Conservation (phyloP, 805 yeast genomes). For the Hanseniaspora vineae region DNA sequence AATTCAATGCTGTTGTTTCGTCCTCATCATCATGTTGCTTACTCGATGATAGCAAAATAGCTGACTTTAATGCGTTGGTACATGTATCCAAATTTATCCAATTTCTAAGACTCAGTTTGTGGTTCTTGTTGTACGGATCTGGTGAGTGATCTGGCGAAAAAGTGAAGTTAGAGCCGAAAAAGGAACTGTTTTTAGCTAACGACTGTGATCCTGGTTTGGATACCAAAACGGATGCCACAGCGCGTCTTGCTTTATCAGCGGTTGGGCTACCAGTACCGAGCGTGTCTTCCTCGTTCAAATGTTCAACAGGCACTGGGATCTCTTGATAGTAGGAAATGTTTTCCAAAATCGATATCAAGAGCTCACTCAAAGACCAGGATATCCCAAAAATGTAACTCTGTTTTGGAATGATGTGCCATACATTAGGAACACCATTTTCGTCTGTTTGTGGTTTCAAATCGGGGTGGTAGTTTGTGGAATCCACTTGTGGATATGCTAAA, state of each 20-base stretch:
- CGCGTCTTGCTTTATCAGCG: not conserved
- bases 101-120: not conserved
- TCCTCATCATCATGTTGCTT: not conserved
- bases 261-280: not conserved
- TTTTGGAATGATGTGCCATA: constrained; percentile 30
- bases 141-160: not conserved
- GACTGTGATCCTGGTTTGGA: too few species aligned
- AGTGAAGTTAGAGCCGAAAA: too few species aligned
- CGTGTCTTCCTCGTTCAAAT: not conserved
- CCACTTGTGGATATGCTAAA: constrained; percentile 29
- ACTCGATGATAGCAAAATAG: not conserved
- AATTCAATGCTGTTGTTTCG: not conserved
- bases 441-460: not conserved
- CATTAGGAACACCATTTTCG: constrained; percentile 3
- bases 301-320: constrained; percentile 3
- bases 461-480: not conserved
- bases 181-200: too few species aligned
- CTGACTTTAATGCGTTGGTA: not conserved
- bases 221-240: not conserved
- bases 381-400: constrained; percentile 29
- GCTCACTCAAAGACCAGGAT: constrained; percentile 25
- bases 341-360: constrained; percentile 15
- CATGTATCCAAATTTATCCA: not conserved
- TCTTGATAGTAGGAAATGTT: constrained; percentile 19
- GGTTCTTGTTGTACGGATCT: not conserved